These are phyloP conservation scores for Cordyceps tenuipes DNA, from an alignment of 2,329 filamentous ascomycete genomes.

Conservation along the genomic window DNA sequence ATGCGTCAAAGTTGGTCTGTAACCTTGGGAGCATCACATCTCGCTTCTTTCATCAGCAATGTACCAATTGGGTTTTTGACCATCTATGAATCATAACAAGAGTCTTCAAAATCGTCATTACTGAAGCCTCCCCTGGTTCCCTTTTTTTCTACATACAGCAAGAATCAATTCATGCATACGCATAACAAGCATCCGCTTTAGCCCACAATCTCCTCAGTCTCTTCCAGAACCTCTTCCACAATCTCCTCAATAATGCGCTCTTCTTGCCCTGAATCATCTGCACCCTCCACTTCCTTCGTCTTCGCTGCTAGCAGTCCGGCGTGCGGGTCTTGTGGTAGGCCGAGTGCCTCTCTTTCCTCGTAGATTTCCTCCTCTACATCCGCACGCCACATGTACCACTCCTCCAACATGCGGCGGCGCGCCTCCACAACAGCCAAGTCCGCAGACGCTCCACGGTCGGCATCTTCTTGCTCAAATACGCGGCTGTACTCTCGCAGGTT, in stretches of 20 bases:
- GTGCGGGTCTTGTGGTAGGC: conserved; percentile 57
- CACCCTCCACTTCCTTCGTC: conserved; percentile 39
- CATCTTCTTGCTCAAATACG: conserved; percentile 90
- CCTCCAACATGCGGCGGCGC: conserved; percentile 70
- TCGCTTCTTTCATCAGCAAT: not conserved
- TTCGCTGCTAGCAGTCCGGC: conserved; percentile 53
- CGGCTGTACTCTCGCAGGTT: conserved; percentile 96
- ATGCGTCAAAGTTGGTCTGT: not conserved
- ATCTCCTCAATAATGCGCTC: conserved; percentile 82
- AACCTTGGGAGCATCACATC: not conserved
- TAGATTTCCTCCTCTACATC: conserved; percentile 61
- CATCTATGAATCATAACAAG: conserved; percentile 9
- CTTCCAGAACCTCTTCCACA: conserved; percentile 73
- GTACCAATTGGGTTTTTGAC: not conserved
- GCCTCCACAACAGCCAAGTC: conserved; percentile 90
- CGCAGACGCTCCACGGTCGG: conserved; percentile 84
- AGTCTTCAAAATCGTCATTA: conserved; percentile 22
- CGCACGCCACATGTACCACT: conserved; percentile 83
- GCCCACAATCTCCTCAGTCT: conserved; percentile 68
- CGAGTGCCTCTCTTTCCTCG: conserved; percentile 61
- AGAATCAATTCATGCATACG: conserved; percentile 14
- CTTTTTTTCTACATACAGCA: conserved; percentile 25
- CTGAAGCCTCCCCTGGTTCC: conserved; percentile 23
- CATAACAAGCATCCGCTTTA: conserved; percentile 17
- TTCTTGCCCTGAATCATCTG: conserved; percentile 48